A percentile compares a stretch with the other conserved stretches of the same genome.
Evolutionary conservation across 225 moss, liverwort and hornwort species (phyloP).

Genomic region (Sphagnum tenellum): DNA sequence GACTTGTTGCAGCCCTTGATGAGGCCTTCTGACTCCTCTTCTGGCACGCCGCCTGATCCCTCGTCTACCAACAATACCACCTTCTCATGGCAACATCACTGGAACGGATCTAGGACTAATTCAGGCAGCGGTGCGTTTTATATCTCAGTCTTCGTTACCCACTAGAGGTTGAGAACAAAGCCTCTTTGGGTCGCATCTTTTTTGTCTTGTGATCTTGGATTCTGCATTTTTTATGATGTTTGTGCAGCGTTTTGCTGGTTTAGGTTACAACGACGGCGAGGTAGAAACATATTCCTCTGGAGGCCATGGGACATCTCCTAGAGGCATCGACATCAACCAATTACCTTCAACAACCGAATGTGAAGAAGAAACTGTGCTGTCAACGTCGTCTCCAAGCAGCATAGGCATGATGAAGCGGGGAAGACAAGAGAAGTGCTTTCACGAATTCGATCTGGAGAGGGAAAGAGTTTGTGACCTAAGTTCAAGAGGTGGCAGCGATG

Average conservation of each 20-base stretch:
- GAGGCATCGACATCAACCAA: slow-evolving; percentile 94
- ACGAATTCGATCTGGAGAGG: slow-evolving; percentile 85
- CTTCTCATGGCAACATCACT: slow-evolving; percentile 50
- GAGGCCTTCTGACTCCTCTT: slow-evolving; percentile 62
- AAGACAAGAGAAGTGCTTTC: slow-evolving; percentile 34
- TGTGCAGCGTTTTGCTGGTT: neutral
- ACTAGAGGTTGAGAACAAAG: too few relatives aligned
- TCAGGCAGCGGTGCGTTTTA: slow-evolving; percentile 52
- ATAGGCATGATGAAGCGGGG: slow-evolving; percentile 66
- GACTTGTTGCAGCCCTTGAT: slow-evolving; percentile 58
- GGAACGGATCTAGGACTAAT: slow-evolving; percentile 74
- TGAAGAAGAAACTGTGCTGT: slow-evolving; percentile 55
- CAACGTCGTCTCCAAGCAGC: slow-evolving; percentile 46
- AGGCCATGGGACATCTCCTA: slow-evolving; percentile 45
- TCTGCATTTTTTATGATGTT: neutral
- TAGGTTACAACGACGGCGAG: slow-evolving; percentile 77
- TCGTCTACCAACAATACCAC: slow-evolving; percentile 29
- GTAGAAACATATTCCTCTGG: slow-evolving; percentile 78
- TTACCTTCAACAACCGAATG: slow-evolving; percentile 79
- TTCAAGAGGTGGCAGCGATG: slow-evolving; percentile 80
- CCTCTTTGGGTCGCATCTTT: neutral
- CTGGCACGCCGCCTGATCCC: slow-evolving; percentile 20
- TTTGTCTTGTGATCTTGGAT: too few relatives aligned
- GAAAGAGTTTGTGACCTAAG: slow-evolving; percentile 59
- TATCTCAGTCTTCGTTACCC: neutral